Conservation (phyloP, 805 yeast species). For the Wickerhamiella kurtzmanii region DNA sequence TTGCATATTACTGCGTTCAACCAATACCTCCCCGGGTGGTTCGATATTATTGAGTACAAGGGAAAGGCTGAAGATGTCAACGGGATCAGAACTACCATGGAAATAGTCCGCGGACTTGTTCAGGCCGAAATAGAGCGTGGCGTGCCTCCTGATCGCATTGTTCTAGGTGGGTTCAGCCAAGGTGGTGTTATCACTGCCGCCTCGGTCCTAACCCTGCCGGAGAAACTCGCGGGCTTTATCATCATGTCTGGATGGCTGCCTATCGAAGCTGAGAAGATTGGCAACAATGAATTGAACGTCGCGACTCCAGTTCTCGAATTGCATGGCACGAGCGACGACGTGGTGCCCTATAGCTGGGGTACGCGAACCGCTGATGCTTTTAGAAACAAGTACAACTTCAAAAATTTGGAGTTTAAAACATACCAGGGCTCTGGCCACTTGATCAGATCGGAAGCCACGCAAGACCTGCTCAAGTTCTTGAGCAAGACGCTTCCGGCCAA, state of each 20-base stretch:
- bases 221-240: slow-evolving; percentile 65
- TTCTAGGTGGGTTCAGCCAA: slow-evolving; percentile 94
- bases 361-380: slow-evolving; percentile 28
- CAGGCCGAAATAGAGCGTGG: slow-evolving; percentile 25
- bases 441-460: slow-evolving; percentile 52
- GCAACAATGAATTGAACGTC: slow-evolving; percentile 29
- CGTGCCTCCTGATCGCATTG: slow-evolving; percentile 36
- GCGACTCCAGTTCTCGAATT: slow-evolving; percentile 74
- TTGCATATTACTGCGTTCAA: slow-evolving; percentile 60
- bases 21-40: slow-evolving; percentile 69
- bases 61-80: slow-evolving; percentile 1
- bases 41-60: slow-evolving; percentile 41
- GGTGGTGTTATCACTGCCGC: slow-evolving; percentile 68
- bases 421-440: slow-evolving; percentile 60
- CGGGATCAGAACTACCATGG: slow-evolving; percentile 29
- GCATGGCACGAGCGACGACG: slow-evolving; percentile 70
- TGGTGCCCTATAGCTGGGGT: slow-evolving; percentile 37
- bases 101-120: slow-evolving; percentile 23
- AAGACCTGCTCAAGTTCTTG: slow-evolving; percentile 38
- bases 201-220: slow-evolving; percentile 17
- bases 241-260: slow-evolving; percentile 65
- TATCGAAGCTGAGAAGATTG: slow-evolving; percentile 12
- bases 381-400: slow-evolving; percentile 34
- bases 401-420: slow-evolving; percentile 32
- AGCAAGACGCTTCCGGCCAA: slow-evolving; percentile 14